A percentile compares a stretch with the other conserved stretches of the same genome.
Evolutionary conservation across 1,284 basidiomycete species (phyloP).

Genomic region (Sporisorium iseilematis-ciliati): DNA sequence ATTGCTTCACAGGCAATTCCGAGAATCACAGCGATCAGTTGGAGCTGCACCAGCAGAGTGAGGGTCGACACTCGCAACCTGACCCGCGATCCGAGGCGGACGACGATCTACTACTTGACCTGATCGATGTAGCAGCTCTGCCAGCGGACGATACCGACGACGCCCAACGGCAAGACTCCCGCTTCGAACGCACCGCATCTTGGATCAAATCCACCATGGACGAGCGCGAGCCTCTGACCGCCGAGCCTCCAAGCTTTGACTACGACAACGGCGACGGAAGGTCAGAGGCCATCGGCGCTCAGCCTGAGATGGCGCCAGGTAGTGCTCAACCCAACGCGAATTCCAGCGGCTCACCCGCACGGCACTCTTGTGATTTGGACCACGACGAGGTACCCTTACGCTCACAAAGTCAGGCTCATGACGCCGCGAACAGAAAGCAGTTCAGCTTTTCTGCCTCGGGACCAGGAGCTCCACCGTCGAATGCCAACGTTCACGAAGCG

Average conservation of each 20-base stretch:
- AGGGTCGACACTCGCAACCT: not conserved
- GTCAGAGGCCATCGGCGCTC: not conserved
- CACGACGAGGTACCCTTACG: not conserved
- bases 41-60: not conserved
- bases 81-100: not conserved
- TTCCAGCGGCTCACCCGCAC: not conserved
- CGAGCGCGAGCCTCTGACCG: not conserved
- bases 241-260: not conserved
- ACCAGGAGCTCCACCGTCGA: too few relatives aligned
- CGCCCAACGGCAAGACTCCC: constrained; percentile 6
- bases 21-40: not conserved
- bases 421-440: too few relatives aligned
- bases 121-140: constrained; percentile 6
- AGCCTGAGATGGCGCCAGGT: not conserved
- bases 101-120: constrained; percentile 1
- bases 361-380: not conserved
- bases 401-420: too few relatives aligned
- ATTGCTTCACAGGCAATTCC: not conserved
- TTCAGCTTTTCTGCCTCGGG: too few relatives aligned
- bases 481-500: too few relatives aligned
- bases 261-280: too few relatives aligned
- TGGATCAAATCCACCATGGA: constrained; percentile 29
- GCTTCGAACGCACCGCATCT: constrained; percentile 21
- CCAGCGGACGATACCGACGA: not conserved
- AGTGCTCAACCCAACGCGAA: not conserved